Conservation (phyloP, 2,329 filamentous ascomycete genomes). For the Herpotrichia juniperi region DNA sequence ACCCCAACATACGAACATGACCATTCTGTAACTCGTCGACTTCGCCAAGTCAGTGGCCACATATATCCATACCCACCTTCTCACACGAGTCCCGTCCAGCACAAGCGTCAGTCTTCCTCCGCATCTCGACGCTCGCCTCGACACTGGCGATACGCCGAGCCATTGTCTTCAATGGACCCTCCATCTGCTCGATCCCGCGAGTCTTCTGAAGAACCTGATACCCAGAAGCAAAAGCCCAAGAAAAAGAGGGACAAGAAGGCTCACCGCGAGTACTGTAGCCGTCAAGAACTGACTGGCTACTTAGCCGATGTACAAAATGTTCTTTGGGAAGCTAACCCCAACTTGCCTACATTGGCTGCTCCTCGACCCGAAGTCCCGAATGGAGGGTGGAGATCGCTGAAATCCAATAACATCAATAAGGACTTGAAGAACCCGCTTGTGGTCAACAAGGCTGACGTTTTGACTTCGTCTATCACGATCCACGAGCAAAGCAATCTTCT, state of each 20-base stretch:
- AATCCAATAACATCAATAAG: conserved; percentile 25
- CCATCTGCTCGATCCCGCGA: neutral
- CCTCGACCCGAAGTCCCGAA: neutral
- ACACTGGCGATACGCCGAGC: neutral
- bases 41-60: neutral
- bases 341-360: conserved; percentile 15
- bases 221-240: neutral
- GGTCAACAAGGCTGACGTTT: conserved; percentile 7
- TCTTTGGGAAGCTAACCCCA: conserved; percentile 11
- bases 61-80: neutral
- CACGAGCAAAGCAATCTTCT: neutral
- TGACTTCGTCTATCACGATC: neutral
- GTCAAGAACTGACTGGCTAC: neutral
- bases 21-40: neutral
- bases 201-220: neutral
- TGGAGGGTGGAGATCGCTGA: conserved; percentile 21
- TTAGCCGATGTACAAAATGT: conserved; percentile 8
- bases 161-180: neutral
- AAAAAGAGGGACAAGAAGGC: neutral
- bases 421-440: conserved; percentile 14
- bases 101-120: neutral
- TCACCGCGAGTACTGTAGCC: neutral
- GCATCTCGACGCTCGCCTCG: neutral
- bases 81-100: neutral
- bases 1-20: neutral